Percentiles rank a stretch among this genome's conserved stretches.
phyloP scores from a whole-genome alignment of 1,139 yeast species.

The Blastobotrys persicus region DNA sequence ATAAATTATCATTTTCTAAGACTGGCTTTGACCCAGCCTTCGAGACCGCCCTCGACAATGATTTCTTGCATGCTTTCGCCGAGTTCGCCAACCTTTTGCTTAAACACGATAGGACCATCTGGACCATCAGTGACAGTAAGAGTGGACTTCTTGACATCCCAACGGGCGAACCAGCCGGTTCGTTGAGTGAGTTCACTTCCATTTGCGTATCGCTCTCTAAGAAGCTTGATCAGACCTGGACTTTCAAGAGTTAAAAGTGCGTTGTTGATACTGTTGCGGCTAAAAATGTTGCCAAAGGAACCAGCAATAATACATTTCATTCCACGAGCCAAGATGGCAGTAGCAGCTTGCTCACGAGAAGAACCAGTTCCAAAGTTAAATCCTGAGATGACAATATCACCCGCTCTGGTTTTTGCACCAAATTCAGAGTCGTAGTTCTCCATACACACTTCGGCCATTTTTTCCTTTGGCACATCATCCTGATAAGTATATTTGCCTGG shows the following conservation, averaged over 20 bases:
- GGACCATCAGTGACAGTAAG: constrained; percentile 73
- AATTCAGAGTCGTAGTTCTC: constrained; percentile 94
- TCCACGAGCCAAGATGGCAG: constrained; percentile 91
- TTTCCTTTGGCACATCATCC: constrained; percentile 89
- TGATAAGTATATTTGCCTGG: constrained; percentile 99
- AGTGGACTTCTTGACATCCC: constrained; percentile 87
- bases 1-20: constrained; percentile 40
- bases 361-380: constrained; percentile 98
- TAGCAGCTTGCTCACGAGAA: constrained; percentile 99
- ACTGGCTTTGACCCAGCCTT: constrained; percentile 93
- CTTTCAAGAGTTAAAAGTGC: constrained; percentile 91
- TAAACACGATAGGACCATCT: constrained; percentile 59
- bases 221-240: constrained; percentile 74
- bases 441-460: constrained; percentile 99
- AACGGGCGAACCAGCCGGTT: constrained; percentile 87
- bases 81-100: constrained; percentile 89
- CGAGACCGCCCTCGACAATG: constrained; percentile 94
- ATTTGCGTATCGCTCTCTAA: constrained; percentile 64
- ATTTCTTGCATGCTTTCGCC: constrained; percentile 96
- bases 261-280: constrained; percentile 92
- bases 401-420: constrained; percentile 71
- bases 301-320: constrained; percentile 93
- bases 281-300: constrained; percentile 94
- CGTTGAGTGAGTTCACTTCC: constrained; percentile 76
- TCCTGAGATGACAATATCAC: constrained; percentile 89